Evolutionary conservation across 1,284 basidiomycete genomes (phyloP), one percentile per base, ranked within the genome.

Genomic region (Apiotrichum gamsii): DNA sequence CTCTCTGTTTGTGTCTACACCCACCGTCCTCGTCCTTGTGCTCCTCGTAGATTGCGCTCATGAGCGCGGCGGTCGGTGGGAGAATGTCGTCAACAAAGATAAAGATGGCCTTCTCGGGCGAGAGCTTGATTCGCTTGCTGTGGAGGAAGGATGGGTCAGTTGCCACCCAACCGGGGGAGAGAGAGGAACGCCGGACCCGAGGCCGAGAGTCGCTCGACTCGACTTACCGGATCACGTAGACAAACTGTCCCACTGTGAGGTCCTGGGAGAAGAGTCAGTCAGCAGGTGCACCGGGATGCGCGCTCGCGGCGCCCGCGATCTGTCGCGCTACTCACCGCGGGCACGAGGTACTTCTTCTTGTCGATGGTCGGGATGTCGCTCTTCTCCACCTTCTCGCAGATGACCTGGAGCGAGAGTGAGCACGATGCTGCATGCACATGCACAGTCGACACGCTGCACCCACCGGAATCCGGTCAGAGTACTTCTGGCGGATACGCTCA

Each of bases 321-420:
- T n/a, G n/a, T n/a, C 8, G 5, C 13, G 9, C 18, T 11, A 70
- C 74, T 39, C 38, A 93, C 90, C 44, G 91, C 94, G 44, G 95
- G 95, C 4, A 98, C 95, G 38, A 99, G 80, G 65, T 98, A 99
- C 79, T 98, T 99, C 87, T 98, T 98, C 88, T 99, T 99, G 80
- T 98, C 95, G 67, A 99, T 97, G 18, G 91, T 94, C 0, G 93
- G 90, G 69, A 98, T 97, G 74, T 99, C 95, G 48, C 93, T 95
- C 69, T 89, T 83, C 77, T 98, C 94, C 44, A 91, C 94, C 78
- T 97, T 97, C 81, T 99, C 95, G 76, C 95, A 99, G 74, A 99
- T 99, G 57, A 98, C 93, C 91, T 96, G 56, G 9, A 8, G 3
- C n/a, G 52, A 19, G 34, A n/a, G 30, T 20, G 15, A 35, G 23